Evolutionary conservation across 176 grass and related monocot species (phyloP).

Genomic region (Miscanthus lutarioriparius): DNA sequence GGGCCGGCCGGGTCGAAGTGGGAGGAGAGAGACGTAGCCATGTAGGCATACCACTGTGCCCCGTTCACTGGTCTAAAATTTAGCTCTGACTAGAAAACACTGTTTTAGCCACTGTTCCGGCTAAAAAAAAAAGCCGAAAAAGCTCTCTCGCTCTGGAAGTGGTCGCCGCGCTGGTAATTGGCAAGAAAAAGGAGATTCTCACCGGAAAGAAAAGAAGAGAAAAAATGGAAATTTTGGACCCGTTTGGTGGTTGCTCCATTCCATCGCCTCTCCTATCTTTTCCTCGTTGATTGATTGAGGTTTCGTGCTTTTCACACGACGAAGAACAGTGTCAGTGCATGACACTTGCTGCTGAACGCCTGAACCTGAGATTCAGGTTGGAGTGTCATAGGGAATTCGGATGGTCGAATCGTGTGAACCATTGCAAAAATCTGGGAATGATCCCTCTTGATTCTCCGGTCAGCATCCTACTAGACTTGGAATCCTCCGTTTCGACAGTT

Average conservation of each 20-base stretch:
- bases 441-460: neutral
- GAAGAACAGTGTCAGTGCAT: neutral
- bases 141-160: slow-evolving; percentile 11
- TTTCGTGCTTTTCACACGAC: neutral
- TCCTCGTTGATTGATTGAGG: neutral
- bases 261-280: neutral
- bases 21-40: slow-evolving; percentile 42
- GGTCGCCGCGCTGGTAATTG: slow-evolving; percentile 30
- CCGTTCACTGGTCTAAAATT: too few species aligned
- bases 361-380: neutral
- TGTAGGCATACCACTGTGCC: slow-evolving; percentile 51
- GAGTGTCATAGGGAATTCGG: neutral
- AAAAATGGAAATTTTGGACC: neutral
- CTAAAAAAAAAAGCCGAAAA: too few species aligned
- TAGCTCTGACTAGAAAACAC: too few species aligned
- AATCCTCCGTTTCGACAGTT: neutral
- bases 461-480: neutral
- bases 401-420: neutral
- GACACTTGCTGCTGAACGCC: neutral
- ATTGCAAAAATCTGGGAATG: neutral
- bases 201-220: neutral
- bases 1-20: slow-evolving; percentile 10
- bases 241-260: neutral
- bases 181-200: neutral
- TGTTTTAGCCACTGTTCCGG: too few species aligned